These are phyloP conservation scores for Nakazawaea siamensis DNA, from an alignment of 805 yeast species.

Conservation along the genomic window DNA sequence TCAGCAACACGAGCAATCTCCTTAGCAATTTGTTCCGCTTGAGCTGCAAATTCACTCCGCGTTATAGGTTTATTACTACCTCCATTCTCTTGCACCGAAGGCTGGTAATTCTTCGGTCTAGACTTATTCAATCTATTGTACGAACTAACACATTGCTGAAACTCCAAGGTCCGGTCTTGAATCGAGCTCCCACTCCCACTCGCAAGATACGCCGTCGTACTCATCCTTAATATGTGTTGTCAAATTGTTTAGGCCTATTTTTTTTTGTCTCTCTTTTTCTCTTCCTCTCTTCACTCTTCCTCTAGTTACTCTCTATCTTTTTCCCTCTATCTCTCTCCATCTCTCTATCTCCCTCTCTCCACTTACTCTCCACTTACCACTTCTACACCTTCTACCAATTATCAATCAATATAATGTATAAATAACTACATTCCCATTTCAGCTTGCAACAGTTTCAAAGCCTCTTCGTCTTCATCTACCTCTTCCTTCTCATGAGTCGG, in stretches of 20 bases:
- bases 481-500: slow-evolving; percentile 34
- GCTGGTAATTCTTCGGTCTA: slow-evolving; percentile 20
- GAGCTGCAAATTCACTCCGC: slow-evolving; percentile 53
- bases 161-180: slow-evolving; percentile 86
- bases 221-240: too few species aligned
- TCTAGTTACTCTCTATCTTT: too few species aligned
- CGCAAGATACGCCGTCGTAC: background rate
- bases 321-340: too few species aligned
- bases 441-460: slow-evolving; percentile 71
- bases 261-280: too few species aligned
- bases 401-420: slow-evolving; percentile 1
- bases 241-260: too few species aligned
- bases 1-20: slow-evolving; percentile 85
- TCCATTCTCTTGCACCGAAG: slow-evolving; percentile 7
- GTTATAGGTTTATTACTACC: slow-evolving; percentile 26
- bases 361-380: too few species aligned
- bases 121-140: slow-evolving; percentile 53
- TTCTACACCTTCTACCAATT: too few species aligned
- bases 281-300: too few species aligned
- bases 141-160: slow-evolving; percentile 82
- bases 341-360: too few species aligned
- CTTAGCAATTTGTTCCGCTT: slow-evolving; percentile 78
- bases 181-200: slow-evolving; percentile 18
- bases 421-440: slow-evolving; percentile 63
- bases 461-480: slow-evolving; percentile 72